Evolutionary conservation across 495 filamentous ascomycete genomes (phyloP).

Genomic region (Talaromyces ruber): DNA sequence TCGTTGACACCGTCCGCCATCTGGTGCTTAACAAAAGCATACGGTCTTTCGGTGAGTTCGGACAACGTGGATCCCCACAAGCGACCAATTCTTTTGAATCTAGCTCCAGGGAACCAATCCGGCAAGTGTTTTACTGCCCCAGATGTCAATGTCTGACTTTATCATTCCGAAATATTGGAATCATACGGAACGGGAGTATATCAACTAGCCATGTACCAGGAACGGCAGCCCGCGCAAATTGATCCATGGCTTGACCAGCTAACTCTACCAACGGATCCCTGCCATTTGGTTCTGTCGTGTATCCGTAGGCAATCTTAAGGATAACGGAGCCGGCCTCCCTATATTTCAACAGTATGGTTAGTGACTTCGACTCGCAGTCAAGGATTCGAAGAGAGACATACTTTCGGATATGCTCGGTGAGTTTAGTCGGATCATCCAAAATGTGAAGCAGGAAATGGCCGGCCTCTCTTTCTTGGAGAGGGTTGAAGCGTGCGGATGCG

Average conservation of each 20-base stretch:
- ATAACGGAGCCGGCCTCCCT: slow-evolving; percentile 34
- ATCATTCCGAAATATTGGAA: neutral
- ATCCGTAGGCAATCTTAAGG: slow-evolving; percentile 41
- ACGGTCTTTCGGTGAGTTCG: slow-evolving; percentile 16
- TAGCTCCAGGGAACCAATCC: slow-evolving; percentile 39
- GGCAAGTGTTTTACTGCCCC: slow-evolving; percentile 30
- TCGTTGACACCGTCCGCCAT: slow-evolving; percentile 20
- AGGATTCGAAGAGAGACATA: slow-evolving; percentile 8
- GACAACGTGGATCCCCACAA: slow-evolving; percentile 17
- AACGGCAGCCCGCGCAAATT: slow-evolving; percentile 26
- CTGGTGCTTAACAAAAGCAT: slow-evolving; percentile 31
- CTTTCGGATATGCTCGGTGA: slow-evolving; percentile 33
- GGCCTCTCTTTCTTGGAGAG: slow-evolving; percentile 29
- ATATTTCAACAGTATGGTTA: neutral
- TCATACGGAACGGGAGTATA: slow-evolving; percentile 20
- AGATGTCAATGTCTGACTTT: slow-evolving; percentile 3
- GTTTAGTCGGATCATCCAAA: slow-evolving; percentile 23
- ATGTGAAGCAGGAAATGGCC: slow-evolving; percentile 34
- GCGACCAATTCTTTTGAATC: slow-evolving; percentile 29
- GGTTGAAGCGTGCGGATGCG: slow-evolving; percentile 22
- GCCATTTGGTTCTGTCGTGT: slow-evolving; percentile 31
- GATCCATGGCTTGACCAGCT: slow-evolving; percentile 23
- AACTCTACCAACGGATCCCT: slow-evolving; percentile 35
- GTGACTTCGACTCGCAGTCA: neutral
- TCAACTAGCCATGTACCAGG: slow-evolving; percentile 38